Percentiles rank a stretch among this genome's conserved stretches.
These are phyloP conservation scores for Ogataea methanolica DNA, from an alignment of 805 yeast species.

Conservation along the genomic window DNA sequence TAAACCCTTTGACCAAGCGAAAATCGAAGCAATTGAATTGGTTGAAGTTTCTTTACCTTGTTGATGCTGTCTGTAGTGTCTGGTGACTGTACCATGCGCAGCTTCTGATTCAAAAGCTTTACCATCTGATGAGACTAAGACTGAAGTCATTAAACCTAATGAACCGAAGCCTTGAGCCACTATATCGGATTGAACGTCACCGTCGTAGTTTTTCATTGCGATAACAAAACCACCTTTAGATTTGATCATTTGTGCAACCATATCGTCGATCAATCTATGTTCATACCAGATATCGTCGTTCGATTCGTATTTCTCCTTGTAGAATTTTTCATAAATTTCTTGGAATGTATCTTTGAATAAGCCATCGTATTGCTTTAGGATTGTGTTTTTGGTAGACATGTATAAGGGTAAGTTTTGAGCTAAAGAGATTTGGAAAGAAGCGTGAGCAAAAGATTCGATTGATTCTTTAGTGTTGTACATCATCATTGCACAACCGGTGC, in stretches of 20 bases:
- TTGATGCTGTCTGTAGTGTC: constrained; percentile 95
- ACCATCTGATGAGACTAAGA: constrained; percentile 95
- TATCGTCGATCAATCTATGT: constrained; percentile 94
- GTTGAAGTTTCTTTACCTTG: constrained; percentile 97
- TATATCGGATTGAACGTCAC: constrained; percentile 94
- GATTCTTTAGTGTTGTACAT: constrained; percentile 97
- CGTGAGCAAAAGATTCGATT: constrained; percentile 84
- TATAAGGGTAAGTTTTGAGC: constrained; percentile 74
- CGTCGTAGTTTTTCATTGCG: constrained; percentile 97
- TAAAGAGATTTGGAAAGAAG: constrained; percentile 85
- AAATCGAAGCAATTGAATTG: constrained; percentile 94
- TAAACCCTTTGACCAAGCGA: constrained; percentile 94
- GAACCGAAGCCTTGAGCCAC: constrained; percentile 99
- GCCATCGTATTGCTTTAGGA: constrained; percentile 91
- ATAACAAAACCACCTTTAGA: constrained; percentile 92
- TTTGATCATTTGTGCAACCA: constrained; percentile 98
- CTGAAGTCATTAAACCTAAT: constrained; percentile 94
- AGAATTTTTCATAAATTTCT: constrained; percentile 64
- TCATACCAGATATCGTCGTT: constrained; percentile 85
- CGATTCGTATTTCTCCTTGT: constrained; percentile 66
- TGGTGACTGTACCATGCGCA: constrained; percentile 98
- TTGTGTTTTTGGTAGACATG: constrained; percentile 91
- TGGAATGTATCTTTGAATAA: constrained; percentile 93
- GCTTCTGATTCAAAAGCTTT: constrained; percentile 95
- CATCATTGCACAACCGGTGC: constrained; percentile 78